Conservation (phyloP, 441 rosid species). For the Biscutella laevigata region DNA sequence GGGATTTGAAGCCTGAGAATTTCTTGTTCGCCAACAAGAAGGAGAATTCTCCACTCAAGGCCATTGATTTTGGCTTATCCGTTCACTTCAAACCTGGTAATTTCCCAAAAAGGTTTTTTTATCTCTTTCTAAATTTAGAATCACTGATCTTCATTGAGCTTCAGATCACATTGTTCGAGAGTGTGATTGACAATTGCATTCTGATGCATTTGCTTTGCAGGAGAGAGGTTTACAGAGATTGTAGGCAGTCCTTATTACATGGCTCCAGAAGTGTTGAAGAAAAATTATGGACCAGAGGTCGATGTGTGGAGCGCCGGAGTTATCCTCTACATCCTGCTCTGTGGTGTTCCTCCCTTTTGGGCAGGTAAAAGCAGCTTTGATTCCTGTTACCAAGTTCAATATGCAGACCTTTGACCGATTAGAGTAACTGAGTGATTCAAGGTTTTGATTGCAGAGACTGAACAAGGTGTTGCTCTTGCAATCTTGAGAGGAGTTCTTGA, state of each 20-base stretch:
- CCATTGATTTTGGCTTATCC: slow-evolving; percentile 88
- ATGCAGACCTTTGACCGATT: not conserved
- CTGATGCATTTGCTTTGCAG: slow-evolving; percentile 29
- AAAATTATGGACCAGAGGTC: slow-evolving; percentile 86
- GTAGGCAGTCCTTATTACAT: slow-evolving; percentile 96
- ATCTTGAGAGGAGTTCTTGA: slow-evolving; percentile 79
- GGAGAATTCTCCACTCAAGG: slow-evolving; percentile 74
- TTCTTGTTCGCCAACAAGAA: slow-evolving; percentile 86
- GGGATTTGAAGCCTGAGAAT: slow-evolving; percentile 96
- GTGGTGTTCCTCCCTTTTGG: slow-evolving; percentile 98
- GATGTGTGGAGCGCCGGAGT: slow-evolving; percentile 98
- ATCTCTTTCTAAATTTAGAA: not conserved
- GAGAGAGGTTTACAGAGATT: slow-evolving; percentile 81
- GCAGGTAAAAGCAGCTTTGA: slow-evolving; percentile 42
- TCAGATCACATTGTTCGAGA: not conserved
- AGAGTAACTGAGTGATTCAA: not conserved
- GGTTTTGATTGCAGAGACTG: slow-evolving; percentile 56
- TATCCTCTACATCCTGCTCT: slow-evolving; percentile 73
- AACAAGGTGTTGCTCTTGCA: slow-evolving; percentile 95
- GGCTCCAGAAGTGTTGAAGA: slow-evolving; percentile 94
- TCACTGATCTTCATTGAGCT: slow-evolving; percentile 5
- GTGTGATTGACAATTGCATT: not conserved
- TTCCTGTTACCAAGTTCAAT: not conserved
- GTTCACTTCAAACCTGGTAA: slow-evolving; percentile 66
- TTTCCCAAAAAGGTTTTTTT: not conserved